Evolutionary conservation across 441 rosid genomes (phyloP), one percentile per base, ranked within the genome.

Genomic region (Brassica hybrid): DNA sequence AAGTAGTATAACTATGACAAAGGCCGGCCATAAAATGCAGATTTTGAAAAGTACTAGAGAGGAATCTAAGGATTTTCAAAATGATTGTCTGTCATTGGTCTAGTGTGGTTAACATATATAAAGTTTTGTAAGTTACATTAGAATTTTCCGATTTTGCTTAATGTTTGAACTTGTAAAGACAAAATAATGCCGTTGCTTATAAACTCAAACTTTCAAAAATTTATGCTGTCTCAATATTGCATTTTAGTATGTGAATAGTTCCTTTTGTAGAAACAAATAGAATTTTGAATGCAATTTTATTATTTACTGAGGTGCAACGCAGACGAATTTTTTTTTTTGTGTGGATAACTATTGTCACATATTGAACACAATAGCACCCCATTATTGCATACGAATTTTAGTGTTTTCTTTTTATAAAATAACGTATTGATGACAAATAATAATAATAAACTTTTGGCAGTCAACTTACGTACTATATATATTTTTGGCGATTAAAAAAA

Each of bases 381-480:
- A 45, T 13, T 45, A 45, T 4, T 45, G 52, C 52, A 45, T 45
- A 12, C 52, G 52, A 45, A 13, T 13, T 45, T 13, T n/a, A 45
- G 52, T 45, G 52, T 13, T 45, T 45, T 36, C 6, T 27, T 12
- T 13, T 45, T 13, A 45, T 45, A 45, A 45, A 45, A 45, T 45
- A 45, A 45, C 5, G 5, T 45, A 45, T 13, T 13, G 14, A 45
- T 45, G 48, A 11, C 48, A 41, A 41, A 45, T 45, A 45, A 30
- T 62, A 30, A 19, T 50, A 7, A 27, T 63, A 6, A 30, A n/a
- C 11, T 50, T 32, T 30, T 73, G 7, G 70, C 52, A 30, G 70
- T 73, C 52, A 8, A 54, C 61, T 16, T 7, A 30, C 36, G 11
- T 73, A 62, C 6, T 18, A 48, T 45, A 72, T 34, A 8, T 52